Base-by-base conservation (phyloP, 306 rosid species). In the Dicorynia guianensis region DNA sequence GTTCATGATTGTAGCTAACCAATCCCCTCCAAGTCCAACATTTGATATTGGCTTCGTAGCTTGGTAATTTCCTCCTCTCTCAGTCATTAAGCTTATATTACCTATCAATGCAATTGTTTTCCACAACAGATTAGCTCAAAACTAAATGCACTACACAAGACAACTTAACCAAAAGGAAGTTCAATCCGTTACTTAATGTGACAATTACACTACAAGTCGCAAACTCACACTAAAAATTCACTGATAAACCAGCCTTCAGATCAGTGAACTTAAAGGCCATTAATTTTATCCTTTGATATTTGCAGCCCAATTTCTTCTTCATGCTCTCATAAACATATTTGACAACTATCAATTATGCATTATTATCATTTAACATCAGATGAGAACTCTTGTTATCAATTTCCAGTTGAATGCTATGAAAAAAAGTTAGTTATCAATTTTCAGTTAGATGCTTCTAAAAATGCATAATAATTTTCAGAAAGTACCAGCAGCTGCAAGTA, bases 131-230 rank as follows among this genome's bases (percentile, higher is more conserved):
- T 46, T 17, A 71, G 60, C 30, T 42, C 39, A 4, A 46, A 17
- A 57, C 56, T 36, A 63, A 30, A 74, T 40, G 34, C 67, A 61
- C 3, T 40, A 17, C 67, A 61, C 3, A 30, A 61, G 66, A 61
- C 19, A 5, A 69, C 62, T 15, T 54, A 19, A 61, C 76, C n/a
- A 15, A 9, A 19, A 67, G 59, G 56, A 34, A 63, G 44, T 50
- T 74, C 18, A n/a, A 50, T 76, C 75, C 56, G 34, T 63, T 19
- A 58, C 54, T 48, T 49, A 34, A 50, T 68, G 52, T 35, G 74
- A 50, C 61, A 68, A 66, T 1, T 25, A 25, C 2, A 25, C 30
- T 25, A 25, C 1, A 25, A 2, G 30, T 25, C 2, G 30, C 30
- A 25, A 25, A 25, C 1, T 25, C 30, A 25, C 30, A 25, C 30